These are phyloP conservation scores for Hypoxylon rickii DNA, from an alignment of 495 filamentous ascomycete genomes.

Conservation along the genomic window DNA sequence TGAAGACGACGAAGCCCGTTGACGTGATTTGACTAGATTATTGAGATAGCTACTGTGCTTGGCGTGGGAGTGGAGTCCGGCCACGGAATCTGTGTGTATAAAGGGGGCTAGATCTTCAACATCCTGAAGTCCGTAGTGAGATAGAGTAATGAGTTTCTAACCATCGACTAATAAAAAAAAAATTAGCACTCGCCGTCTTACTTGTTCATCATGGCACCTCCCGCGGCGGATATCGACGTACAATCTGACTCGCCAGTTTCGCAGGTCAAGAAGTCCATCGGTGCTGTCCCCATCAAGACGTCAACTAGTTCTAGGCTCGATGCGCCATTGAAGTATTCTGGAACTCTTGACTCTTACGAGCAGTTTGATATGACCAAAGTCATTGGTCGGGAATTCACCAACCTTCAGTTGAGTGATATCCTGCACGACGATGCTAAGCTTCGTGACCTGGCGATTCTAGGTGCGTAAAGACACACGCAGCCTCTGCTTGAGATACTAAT, in stretches of 20 bases:
- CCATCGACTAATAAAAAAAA: no score
- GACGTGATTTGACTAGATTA: constrained; percentile 21
- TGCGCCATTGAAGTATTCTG: constrained; percentile 77
- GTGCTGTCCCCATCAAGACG: constrained; percentile 69
- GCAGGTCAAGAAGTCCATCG: constrained; percentile 19
- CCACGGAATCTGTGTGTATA: constrained; percentile 6
- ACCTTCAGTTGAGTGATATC: constrained; percentile 63
- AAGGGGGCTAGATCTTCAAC: constrained; percentile 1
- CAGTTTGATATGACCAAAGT: constrained; percentile 68
- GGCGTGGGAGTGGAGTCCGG: constrained; percentile 7
- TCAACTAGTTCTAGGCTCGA: constrained; percentile 79
- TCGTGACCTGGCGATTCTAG: constrained; percentile 67
- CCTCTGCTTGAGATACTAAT: constrained; percentile 25
- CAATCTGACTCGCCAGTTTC: constrained; percentile 51
- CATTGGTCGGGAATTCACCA: constrained; percentile 69
- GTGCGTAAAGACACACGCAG: constrained; percentile 41
- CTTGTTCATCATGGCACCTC: constrained; percentile 41
- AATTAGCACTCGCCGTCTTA: no score
- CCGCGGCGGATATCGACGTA: constrained; percentile 42
- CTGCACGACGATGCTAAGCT: constrained; percentile 71
- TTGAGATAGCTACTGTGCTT: constrained; percentile 15
- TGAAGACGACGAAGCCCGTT: constrained; percentile 17
- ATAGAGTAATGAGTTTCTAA: not conserved
- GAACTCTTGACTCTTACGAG: constrained; percentile 61
- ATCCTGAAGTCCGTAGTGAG: not conserved